Evolutionary conservation across 345 rosid species (phyloP), one percentile per base, ranked within the genome.

Genomic region (Raphanus sativus): DNA sequence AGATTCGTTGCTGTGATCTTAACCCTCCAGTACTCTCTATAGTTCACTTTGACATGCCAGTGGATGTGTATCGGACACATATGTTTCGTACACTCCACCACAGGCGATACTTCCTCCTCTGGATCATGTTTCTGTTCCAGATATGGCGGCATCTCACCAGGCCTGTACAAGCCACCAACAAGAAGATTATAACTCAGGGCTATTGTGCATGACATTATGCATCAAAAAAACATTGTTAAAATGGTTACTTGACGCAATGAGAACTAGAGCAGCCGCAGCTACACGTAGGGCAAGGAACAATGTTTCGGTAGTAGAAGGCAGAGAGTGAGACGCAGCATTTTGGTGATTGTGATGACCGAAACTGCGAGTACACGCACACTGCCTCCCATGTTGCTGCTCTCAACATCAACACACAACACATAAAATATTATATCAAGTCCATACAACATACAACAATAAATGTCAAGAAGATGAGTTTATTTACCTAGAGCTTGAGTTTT

Each of bases 41-140:
- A 94, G 75, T 87, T 90, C 59, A 89, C 86, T 80, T 91, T 94
- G n/a, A 94, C 86, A 28, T 94, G 98, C 98, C 98, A 94, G 71
- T 91, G 98, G 13, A 91, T 85, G 30, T 80, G 69, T 13, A 90
- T 82, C 0, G 97, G 98, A 80, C 98, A 94, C 93, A 87, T 87
- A 70, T 94, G 97, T 7, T 69, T 61, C 1, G 96, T 28, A 30
- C 98, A 94, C 61, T 83, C 74, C 6, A 90, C 96, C 7, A 89
- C 54, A 12, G 89, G 82, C 2, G 79, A 8, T 38, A 36, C 61
- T 72, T 81, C 91, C 34, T 65, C 82, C 6, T 65, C 74, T 0
- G 84, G 81, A 74, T 87, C 84, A 4, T 83, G 86, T 26, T 80
- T 83, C 72, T 88, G 84, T 15, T 71, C 83, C 70, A 87, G 42